Conservation (phyloP, 768 basidiomycete species). For the Tulasnella sp. region DNA sequence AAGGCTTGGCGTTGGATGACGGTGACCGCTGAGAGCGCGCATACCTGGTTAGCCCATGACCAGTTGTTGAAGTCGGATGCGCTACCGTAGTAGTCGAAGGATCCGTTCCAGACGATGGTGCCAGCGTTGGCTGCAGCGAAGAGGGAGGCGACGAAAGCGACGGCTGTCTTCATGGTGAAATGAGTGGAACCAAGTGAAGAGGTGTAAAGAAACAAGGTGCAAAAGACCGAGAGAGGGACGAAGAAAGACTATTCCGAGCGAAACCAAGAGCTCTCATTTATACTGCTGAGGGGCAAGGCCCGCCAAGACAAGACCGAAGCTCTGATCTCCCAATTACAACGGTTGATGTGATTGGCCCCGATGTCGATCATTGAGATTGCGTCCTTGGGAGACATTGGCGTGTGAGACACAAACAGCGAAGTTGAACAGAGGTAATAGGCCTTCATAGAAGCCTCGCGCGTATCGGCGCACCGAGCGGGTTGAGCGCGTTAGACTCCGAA, state of each 20-base stretch:
- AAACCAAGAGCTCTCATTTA: background rate
- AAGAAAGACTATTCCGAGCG: background rate
- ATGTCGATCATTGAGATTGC: background rate
- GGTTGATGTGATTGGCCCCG: background rate
- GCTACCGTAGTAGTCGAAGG: constrained; percentile 14
- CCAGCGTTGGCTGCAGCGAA: constrained; percentile 43
- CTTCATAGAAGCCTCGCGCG: background rate
- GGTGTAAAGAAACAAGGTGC: background rate
- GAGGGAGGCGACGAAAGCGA: constrained; percentile 29
- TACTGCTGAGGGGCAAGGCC: background rate
- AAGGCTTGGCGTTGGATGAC: no score
- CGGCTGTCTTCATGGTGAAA: constrained; percentile 29
- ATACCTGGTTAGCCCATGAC: constrained; percentile 55
- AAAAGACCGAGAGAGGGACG: background rate
- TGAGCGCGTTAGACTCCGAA: background rate
- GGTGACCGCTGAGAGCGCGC: constrained; percentile 42
- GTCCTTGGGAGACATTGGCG: no score
- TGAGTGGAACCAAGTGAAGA: background rate
- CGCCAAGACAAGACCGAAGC: no score
- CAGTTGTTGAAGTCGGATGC: constrained; percentile 37
- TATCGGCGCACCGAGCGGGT: background rate
- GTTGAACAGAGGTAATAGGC: background rate
- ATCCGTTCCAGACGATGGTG: constrained; percentile 46
- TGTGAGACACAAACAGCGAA: no score
- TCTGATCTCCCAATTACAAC: no score